Base-by-base conservation (phyloP, 2,329 filamentous ascomycete genomes). In the Neofusicoccum umdonicola region DNA sequence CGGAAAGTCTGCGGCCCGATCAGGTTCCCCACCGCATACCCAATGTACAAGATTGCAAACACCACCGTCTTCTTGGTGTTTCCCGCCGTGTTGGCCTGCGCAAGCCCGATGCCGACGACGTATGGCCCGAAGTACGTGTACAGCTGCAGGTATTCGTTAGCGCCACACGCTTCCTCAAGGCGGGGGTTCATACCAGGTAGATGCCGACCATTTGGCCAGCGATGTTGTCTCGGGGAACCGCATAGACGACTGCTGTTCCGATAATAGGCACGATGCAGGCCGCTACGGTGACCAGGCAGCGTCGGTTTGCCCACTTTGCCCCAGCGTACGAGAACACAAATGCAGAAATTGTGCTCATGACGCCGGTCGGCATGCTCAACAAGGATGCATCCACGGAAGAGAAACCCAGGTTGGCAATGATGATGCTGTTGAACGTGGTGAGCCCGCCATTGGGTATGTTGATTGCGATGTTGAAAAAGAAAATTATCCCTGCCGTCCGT, bases 1-100 rank as follows among this genome's bases (percentile, higher is more conserved):
- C 74, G 71, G 66, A 80, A 80, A 0, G 77, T 79, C 67, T 80
- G 78, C 1, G 79, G 78, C 0, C 79, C 79, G 57, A 80, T 79
- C 1, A 80, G 67, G 65, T 80, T 80, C 3, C 77, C 77, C 1
- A 78, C 73, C 3, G 75, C 76, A 64, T 77, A 81, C 3, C 75
- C 78, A 41, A 81, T 75, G 42, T 76, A 76, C 3, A 79, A 70
- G 27, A 79, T 74, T 27, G 76, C 75, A 62, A 76, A 78, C 12
- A 76, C 71, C 5, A 79, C 70, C 15, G 71, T 74, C 64, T 80
- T 80, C 69, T 80, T 81, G n/a, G 78, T 79, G 62, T 75, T 69
- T 5, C 75, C 75, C 34, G 74, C 73, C 0, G 72, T 75, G 64
- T 77, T 77, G 27, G 74, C 74, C 60, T 72, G 71, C 15, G 68